Evolutionary conservation across 257 asterid species (phyloP), one percentile per base, ranked within the genome.

Genomic region (Solanum sejunctum): DNA sequence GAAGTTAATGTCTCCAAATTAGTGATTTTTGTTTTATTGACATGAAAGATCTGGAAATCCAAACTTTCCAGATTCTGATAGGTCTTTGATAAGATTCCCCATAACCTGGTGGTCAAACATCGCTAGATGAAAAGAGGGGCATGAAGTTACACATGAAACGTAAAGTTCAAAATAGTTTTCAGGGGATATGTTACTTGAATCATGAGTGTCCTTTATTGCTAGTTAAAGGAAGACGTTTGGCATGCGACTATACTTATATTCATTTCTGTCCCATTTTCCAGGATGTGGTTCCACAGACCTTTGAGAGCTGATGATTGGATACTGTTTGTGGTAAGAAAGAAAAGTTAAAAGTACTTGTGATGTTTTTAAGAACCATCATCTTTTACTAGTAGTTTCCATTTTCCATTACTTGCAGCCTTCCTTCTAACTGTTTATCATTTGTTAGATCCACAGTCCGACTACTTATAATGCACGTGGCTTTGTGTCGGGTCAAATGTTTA

Each of bases 271-370:
- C 66, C 84, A 82, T 70, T 84, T 54, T 80, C 73, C 93, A 96
- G 99, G 97, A 93, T 96, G 92, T 96, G 99, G 99, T 96, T 96
- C 86, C 99, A 96, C 93, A 91, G 92, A 87, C 89, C 95, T 67
- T 85, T 95, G 83, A 92, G 94, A 91, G 98, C 99, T 70, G 99
- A 96, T 85, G 99, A 96, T 81, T 96, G 99, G 99, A 88, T 95
- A 88, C 90, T 96, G 87, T 97, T 89, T 90, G 99, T 91, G 88
- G 99, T 95, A 85, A 92, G 98, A 84, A 75, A 69, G 51, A 39
- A 81, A 70, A 52, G 28, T 3, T 7, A 10, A n/a, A 49, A 21
- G 26, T 11, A 26, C 20, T 18, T 43, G 8, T 60, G 51, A 58
- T 81, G 69, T 57, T 80, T 20, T 36, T 61, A 16, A 39, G 28